These are phyloP conservation scores for Wickerhamiella sergipiensis DNA, from an alignment of 805 yeast species.

Conservation along the genomic window DNA sequence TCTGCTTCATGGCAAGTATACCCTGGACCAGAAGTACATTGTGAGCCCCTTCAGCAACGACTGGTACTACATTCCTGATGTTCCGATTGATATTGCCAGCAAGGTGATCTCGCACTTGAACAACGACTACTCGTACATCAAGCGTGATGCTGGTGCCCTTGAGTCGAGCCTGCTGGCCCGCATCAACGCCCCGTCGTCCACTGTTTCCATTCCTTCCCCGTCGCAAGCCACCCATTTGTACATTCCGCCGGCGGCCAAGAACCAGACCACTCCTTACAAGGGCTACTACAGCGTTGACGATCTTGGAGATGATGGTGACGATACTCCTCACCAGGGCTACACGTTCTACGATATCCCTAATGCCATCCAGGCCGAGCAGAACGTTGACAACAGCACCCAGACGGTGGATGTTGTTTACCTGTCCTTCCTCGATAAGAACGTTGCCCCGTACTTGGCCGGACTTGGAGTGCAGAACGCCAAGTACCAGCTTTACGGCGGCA, in stretches of 20 bases:
- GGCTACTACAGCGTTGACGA: conserved; percentile 81
- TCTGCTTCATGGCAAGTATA: conserved; percentile 70
- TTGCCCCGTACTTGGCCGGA: conserved; percentile 30
- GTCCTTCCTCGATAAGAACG: conserved; percentile 35
- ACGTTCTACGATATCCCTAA: conserved; percentile 54
- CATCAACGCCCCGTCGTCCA: neutral
- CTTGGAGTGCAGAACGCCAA: conserved; percentile 3
- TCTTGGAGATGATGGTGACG: conserved; percentile 77
- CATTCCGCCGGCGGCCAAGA: neutral
- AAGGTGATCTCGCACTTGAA: conserved; percentile 45
- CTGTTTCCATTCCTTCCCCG: neutral
- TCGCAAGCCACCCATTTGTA: neutral
- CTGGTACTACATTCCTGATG: conserved; percentile 52
- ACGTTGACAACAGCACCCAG: conserved; percentile 18
- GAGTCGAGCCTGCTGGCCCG: neutral
- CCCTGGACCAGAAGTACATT: conserved; percentile 63
- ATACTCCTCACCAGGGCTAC: conserved; percentile 46
- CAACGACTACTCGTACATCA: conserved; percentile 7
- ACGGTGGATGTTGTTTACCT: conserved; percentile 44
- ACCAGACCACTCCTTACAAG: neutral
- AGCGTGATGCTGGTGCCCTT: neutral
- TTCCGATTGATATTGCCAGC: conserved; percentile 47
- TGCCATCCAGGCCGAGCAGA: conserved; percentile 42
- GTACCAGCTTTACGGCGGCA: conserved; percentile 4
- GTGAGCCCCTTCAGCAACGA: conserved; percentile 75